phyloP scores from a whole-genome alignment of 345 rosid species.

The Gossypioides kirkii region DNA sequence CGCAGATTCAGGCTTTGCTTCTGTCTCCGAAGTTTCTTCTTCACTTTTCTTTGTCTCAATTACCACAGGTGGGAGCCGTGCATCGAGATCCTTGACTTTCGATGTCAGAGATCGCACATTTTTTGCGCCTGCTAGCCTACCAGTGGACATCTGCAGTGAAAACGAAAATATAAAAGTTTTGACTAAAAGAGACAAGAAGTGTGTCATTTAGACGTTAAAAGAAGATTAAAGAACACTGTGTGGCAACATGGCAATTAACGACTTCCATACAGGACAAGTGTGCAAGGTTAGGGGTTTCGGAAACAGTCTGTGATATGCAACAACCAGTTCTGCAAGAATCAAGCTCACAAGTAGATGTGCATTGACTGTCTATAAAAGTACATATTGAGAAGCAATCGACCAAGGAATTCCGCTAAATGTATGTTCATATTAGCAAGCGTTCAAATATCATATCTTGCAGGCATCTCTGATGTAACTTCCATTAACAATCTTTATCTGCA shows the following conservation, averaged over 20 bases:
- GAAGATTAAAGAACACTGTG: neutral
- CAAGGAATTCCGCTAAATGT: neutral
- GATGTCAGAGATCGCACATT: constrained; percentile 51
- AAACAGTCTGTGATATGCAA: neutral
- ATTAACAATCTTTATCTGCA: neutral
- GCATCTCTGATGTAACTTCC: neutral
- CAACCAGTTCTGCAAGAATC: neutral
- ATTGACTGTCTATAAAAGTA: neutral
- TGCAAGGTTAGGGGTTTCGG: neutral
- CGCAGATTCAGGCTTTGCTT: neutral
- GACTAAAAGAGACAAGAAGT: neutral
- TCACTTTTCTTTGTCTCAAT: constrained; percentile 11
- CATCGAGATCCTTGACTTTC: constrained; percentile 59
- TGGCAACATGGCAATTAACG: neutral
- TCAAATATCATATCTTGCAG: neutral
- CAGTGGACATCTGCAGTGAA: constrained; percentile 41
- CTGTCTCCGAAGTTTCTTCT: constrained; percentile 9
- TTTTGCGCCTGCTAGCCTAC: constrained; percentile 35
- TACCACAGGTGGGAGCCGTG: constrained; percentile 53
- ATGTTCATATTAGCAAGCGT: neutral
- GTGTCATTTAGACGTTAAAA: neutral
- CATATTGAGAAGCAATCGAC: neutral
- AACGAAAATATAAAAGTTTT: neutral
- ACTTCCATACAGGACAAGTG: neutral
- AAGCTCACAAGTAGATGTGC: neutral